Base-by-base conservation (phyloP, 2,329 filamentous ascomycete genomes). In the Didymella segeticola region DNA sequence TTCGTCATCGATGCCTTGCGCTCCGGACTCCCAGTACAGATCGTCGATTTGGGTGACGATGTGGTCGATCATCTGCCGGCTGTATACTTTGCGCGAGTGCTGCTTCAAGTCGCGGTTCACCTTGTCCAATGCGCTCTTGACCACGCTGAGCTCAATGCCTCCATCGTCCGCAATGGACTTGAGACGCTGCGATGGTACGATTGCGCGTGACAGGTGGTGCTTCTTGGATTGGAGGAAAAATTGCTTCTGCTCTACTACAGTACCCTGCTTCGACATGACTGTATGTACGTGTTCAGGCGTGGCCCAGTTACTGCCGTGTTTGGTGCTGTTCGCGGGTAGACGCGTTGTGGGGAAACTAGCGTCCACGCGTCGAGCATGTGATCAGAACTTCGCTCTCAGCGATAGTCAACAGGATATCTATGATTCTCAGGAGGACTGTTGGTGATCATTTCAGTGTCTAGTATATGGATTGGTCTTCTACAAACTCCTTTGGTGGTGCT, bases 1-100 rank as follows among this genome's bases (percentile, higher is more conserved):
- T n/a, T 64, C 63, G 5, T 60, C 53, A 22, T 64, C 62, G n/a
- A 58, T 17, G 8, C 60, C 74, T 19, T 73, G 74, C 12, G 70
- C 77, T 5, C 76, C 80, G 1, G 76, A 75, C 34, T 78, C 75
- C 71, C 82, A 81, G 70, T 90, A 91, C 37, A 89, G 75, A 41
- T 75, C 74, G 72, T 89, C 86, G 34, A 91, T 85, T 75, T 91
- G 88, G 76, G 90, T 87, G 2, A 88, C 87, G 15, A 91, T 82
- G 64, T 89, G 86, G 29, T 88, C 82, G 45, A 82, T 85, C n/a
- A 88, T 86, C 62, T 89, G 86, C 0, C 86, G 82, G 14, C 86
- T 82, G 69, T 90, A 90, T 5, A 86, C 85, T 49, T 86, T 82
- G 29, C 83, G 83, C 25, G 82, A 82, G 69, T 91, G 89, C 61